Base-by-base conservation (phyloP, 305 asterid genomes). In the Coffea humblotiana region DNA sequence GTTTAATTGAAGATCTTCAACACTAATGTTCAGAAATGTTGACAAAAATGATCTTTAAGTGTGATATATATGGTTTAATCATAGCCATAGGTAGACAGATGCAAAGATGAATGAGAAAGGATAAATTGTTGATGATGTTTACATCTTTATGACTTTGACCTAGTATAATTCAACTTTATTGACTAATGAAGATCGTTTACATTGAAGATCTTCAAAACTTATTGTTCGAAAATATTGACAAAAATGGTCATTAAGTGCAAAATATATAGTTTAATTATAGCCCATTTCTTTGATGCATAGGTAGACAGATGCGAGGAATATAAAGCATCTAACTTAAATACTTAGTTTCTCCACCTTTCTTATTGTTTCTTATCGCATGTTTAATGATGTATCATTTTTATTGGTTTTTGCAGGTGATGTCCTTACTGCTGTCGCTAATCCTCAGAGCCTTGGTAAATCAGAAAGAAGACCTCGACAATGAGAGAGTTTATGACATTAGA, bases 371-470 rank as follows among this genome's bases (percentile, higher is more conserved):
- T 21, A 48, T 27, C 16, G 23, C 56, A 52, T 67, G 40, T 25
- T 19, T 16, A 3, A 23, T 43, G 21, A 69, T 52, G 23, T 23
- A 67, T 63, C 8, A 45, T 75, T 61, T 60, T 77, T 81, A 52
- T 72, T 77, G 1, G 72, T 82, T 80, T 73, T 83, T 89, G 70
- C 91, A 93, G 99, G 92, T 80, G 72, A 79, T 88, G 76, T 90
- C 97, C 73, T 74, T 92, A 73, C 82, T 91, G 81, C 73, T 94
- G 37, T 90, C 97, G 19, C 77, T 93, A 77, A 81, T 88, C 72
- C 90, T 94, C 81, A 87, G 90, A 87, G 87, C 95, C 82, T 84
- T 92, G 89, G 91, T 91, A 78, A 81, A 83, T 37, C 85, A 74
- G 84, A 81, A 80, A 77, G 86, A 43, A 23, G 96, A 92, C 56